Evolutionary conservation across 1,284 basidiomycete species (phyloP), one percentile per base, ranked within the genome.

Genomic region (Porogramme epimiltina): DNA sequence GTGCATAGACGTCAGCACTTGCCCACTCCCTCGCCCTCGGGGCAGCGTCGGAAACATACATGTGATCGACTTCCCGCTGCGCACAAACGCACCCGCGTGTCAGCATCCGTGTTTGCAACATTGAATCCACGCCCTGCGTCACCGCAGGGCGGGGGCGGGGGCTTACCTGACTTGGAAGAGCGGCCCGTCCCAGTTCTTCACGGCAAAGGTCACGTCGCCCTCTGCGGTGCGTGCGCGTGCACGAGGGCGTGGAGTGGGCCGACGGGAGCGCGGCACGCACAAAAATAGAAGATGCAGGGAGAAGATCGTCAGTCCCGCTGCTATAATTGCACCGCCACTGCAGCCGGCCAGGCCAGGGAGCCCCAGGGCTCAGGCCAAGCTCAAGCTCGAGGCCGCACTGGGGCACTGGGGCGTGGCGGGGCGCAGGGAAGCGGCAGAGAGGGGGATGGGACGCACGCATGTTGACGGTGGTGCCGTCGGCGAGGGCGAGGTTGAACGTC

Each of bases 131-230:
- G n/a, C n/a, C n/a, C n/a, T n/a, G n/a, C n/a, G n/a, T n/a, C 28
- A 31, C 28, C 28, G 39, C 34, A 24, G 28, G 18, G 39, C 8
- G 31, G 11, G 26, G 45, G 42, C 36, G 11, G 26, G 22, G 34
- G 22, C 53, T 3, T 54, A 61, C 59, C 59, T 61, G 47, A 61
- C 52, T 54, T 61, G 51, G 59, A 61, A 61, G 48, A 61, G 59
- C 19, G 59, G 59, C 18, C 59, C 59, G 18, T 54, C 59, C 56
- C 56, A 61, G 45, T 56, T 48, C 50, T 58, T 52, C 31, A 55
- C 54, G 22, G 49, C 59, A 43, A 61, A 61, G 47, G 59, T 56
- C 48, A 61, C 56, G 44, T 61, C 59, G 47, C 59, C 59, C 48
- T 51, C 59, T 61, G 48, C 45, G 22, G 24, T 24, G 1, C 16